Evolutionary conservation across 306 rosid genomes (phyloP).

Genomic region (barrel medic (Medicago truncatula)): DNA sequence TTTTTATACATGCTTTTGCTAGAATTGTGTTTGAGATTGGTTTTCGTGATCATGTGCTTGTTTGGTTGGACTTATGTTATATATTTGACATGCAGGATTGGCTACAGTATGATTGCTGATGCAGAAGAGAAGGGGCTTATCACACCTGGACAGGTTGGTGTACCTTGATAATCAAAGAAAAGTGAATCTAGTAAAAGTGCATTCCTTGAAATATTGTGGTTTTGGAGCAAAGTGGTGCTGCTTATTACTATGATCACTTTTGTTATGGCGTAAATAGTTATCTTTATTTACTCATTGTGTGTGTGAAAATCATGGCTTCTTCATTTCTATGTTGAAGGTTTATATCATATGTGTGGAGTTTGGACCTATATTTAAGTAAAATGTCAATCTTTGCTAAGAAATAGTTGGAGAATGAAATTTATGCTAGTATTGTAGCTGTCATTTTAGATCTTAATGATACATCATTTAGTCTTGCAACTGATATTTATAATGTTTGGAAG

Average conservation of each 20-base stretch:
- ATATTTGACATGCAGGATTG: constrained; percentile 58
- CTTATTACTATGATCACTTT: constrained; percentile 21
- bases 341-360: not conserved
- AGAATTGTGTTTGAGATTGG: not conserved
- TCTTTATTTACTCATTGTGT: constrained; percentile 5
- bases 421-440: not conserved
- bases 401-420: not conserved
- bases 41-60: constrained; percentile 4
- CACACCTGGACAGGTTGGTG: constrained; percentile 73
- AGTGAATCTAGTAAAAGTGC: constrained; percentile 20
- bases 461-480: constrained; percentile 19
- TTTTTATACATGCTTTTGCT: constrained; percentile 20
- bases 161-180: constrained; percentile 20
- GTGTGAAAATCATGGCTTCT: not conserved
- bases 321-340: constrained; percentile 15
- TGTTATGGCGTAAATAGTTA: not conserved
- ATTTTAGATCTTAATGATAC: constrained; percentile 18
- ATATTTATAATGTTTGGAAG: constrained; percentile 22
- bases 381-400: too few relatives aligned
- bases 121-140: constrained; percentile 77
- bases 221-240: constrained; percentile 17
- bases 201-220: constrained; percentile 24
- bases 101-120: constrained; percentile 83
- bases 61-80: constrained; percentile 32
- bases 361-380: too few relatives aligned